Base-by-base conservation (phyloP, 2,329 filamentous ascomycete species). In the Xylariaceae sp. region DNA sequence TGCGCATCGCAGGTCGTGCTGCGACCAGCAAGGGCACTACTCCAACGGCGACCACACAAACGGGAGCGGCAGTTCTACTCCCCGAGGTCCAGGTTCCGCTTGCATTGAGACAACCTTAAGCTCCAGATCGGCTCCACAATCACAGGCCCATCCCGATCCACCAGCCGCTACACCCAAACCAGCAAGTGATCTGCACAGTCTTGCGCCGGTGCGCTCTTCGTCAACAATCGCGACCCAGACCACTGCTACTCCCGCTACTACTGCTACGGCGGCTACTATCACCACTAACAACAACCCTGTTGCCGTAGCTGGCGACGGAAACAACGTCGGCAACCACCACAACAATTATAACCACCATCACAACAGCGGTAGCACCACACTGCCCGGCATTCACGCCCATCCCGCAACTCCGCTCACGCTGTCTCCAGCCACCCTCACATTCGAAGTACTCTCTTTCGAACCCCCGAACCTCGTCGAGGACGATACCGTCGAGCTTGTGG, bases 161-260 rank as follows among this genome's bases (percentile, higher is more conserved):
- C 30, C 37, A 40, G 42, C 47, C 49, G 40, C 53, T 53, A 60
- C 49, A 15, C 37, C 60, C 51, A 22, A 43, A 49, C 52, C 54
- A 3, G 69, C 65, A 51, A 72, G 65, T 54, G 72, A 74, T 72
- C 71, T 67, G 60, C 71, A 63, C 34, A 54, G 40, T 57, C 61
- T 51, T 55, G 55, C 48, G 15, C 22, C 59, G 57, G 54, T 61
- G 57, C 51, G 32, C 43, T 19, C 49, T 42, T 22, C 32, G 22
- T 37, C 49, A 26, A 44, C 49, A 21, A 39, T 19, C 21, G 5
- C 10, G 10, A 15, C 19, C 16, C 40, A 42, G 19, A 18, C 22
- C 16, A 42, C 40, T 10, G 19, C 40, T 13, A 13, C 40, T 22
- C 9, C 13, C 22, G 40, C 12, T 19, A 21, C 19, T 22, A 10